Percentiles rank a stretch among this genome's conserved stretches.
Conservation (phyloP, 805 yeast species). For the Kazachstania psychrophila region DNA sequence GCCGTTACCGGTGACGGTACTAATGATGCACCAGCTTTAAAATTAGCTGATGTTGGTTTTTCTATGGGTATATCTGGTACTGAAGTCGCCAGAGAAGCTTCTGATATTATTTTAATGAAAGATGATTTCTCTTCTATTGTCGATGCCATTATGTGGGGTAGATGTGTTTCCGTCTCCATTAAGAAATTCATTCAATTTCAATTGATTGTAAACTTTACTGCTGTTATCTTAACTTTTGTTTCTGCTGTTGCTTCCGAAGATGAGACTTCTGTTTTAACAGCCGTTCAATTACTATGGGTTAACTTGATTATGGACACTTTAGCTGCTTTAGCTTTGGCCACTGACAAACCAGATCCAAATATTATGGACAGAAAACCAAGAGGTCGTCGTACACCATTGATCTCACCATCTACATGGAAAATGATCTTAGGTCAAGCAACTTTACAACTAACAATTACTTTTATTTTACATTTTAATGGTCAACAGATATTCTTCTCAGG, state of each 20-base stretch:
- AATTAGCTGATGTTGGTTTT: slow-evolving; percentile 94
- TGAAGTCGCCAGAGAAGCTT: slow-evolving; percentile 97
- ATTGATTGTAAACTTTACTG: slow-evolving; percentile 91
- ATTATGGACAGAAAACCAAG: slow-evolving; percentile 76
- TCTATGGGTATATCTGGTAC: slow-evolving; percentile 99
- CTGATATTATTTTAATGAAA: slow-evolving; percentile 84
- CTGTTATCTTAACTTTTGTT: slow-evolving; percentile 88
- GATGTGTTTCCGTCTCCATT: slow-evolving; percentile 90
- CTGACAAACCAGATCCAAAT: slow-evolving; percentile 87
- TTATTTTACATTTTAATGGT: slow-evolving; percentile 76
- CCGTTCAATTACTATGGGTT: slow-evolving; percentile 96
- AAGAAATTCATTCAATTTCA: slow-evolving; percentile 95
- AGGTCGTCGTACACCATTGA: slow-evolving; percentile 69
- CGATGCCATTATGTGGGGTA: slow-evolving; percentile 96
- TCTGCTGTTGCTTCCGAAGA: slow-evolving; percentile 80
- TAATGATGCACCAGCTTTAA: slow-evolving; percentile 95
- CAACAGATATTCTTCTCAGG: slow-evolving; percentile 42
- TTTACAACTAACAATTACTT: slow-evolving; percentile 72
- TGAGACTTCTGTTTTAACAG: slow-evolving; percentile 83
- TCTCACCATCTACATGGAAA: slow-evolving; percentile 93
- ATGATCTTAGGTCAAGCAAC: slow-evolving; percentile 87
- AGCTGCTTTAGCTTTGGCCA: slow-evolving; percentile 95
- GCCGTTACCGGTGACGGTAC: slow-evolving; percentile 99
- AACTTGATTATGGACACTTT: slow-evolving; percentile 96
- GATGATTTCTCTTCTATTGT: slow-evolving; percentile 93